These are phyloP conservation scores for Kazachstania sp. DNA, from an alignment of 1,139 yeast genomes.

Conservation along the genomic window DNA sequence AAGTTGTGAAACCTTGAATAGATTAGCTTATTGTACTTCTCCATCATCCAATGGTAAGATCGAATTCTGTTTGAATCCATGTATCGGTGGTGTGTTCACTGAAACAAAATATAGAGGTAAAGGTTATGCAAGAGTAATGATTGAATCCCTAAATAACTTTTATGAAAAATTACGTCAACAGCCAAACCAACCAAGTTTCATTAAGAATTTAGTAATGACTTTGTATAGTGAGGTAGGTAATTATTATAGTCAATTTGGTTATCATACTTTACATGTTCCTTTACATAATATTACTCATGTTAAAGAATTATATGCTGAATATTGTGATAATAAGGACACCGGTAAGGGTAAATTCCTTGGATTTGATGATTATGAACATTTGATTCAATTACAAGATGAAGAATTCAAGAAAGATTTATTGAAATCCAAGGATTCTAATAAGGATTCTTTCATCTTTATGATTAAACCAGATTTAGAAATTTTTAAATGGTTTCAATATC, in stretches of 20 bases:
- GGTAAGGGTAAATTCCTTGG: slow-evolving; percentile 25
- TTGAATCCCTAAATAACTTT: slow-evolving; percentile 32
- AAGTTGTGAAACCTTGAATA: slow-evolving; percentile 40
- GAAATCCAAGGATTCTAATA: slow-evolving; percentile 27
- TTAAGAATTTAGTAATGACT: slow-evolving; percentile 38
- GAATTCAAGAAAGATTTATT: slow-evolving; percentile 24
- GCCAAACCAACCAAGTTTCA: slow-evolving; percentile 19
- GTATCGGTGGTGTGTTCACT: slow-evolving; percentile 63
- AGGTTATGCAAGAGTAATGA: slow-evolving; percentile 58
- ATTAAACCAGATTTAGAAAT: slow-evolving; percentile 34
- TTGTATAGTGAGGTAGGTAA: slow-evolving; percentile 70
- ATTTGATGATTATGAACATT: slow-evolving; percentile 31
- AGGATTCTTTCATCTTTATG: slow-evolving; percentile 29
- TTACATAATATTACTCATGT: slow-evolving; percentile 26
- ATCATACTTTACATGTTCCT: slow-evolving; percentile 43
- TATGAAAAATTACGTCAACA: slow-evolving; percentile 34
- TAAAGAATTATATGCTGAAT: slow-evolving; percentile 13
- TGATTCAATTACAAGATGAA: slow-evolving; percentile 30
- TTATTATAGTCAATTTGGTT: slow-evolving; percentile 54
- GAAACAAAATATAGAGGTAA: slow-evolving; percentile 48
- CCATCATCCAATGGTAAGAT: slow-evolving; percentile 21
- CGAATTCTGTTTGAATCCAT: slow-evolving; percentile 38
- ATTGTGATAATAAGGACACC: slow-evolving; percentile 14
- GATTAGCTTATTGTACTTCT: slow-evolving; percentile 35
- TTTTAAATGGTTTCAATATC: slow-evolving; percentile 37